Evolutionary conservation across 2,329 filamentous ascomycete species (phyloP).

Genomic region (Neopestalotiopsis sp.): DNA sequence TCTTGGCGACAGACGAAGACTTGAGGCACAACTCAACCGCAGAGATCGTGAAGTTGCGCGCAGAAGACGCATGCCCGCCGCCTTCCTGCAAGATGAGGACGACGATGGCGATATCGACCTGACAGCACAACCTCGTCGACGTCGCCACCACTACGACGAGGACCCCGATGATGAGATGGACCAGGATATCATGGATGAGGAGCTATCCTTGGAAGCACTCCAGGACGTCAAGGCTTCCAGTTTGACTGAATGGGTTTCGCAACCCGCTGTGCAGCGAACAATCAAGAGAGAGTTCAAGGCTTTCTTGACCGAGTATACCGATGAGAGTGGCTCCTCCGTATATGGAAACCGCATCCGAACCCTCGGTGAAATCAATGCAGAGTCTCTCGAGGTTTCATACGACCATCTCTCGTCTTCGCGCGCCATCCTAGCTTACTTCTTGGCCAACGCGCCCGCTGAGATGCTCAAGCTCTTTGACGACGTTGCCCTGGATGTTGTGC

Average conservation of each 20-base stretch:
- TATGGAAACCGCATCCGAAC: constrained; percentile 94
- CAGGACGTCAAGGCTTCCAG: constrained; percentile 93
- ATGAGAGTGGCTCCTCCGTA: constrained; percentile 86
- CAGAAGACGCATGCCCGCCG: constrained; percentile 69
- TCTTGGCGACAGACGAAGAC: constrained; percentile 66
- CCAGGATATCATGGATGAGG: constrained; percentile 93
- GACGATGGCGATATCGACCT: constrained; percentile 86
- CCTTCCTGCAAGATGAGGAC: constrained; percentile 80
- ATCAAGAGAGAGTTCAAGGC: constrained; percentile 97
- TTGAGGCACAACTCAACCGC: constrained; percentile 75
- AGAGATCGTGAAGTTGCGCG: constrained; percentile 75
- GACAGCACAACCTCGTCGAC: constrained; percentile 81
- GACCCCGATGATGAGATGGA: constrained; percentile 91
- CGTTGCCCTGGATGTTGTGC: constrained; percentile 93
- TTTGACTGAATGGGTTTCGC: constrained; percentile 92
- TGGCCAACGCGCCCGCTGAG: constrained; percentile 94
- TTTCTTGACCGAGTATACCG: constrained; percentile 95
- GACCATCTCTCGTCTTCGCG: constrained; percentile 89
- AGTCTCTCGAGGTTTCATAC: constrained; percentile 95
- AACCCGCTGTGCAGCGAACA: constrained; percentile 86
- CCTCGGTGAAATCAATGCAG: constrained; percentile 95
- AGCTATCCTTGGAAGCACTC: constrained; percentile 88
- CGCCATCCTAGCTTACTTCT: constrained; percentile 91
- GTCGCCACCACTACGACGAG: constrained; percentile 91
- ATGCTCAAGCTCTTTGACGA: constrained; percentile 96